These are phyloP conservation scores for Candida morakotiae DNA, from an alignment of 805 yeast genomes.

Conservation along the genomic window DNA sequence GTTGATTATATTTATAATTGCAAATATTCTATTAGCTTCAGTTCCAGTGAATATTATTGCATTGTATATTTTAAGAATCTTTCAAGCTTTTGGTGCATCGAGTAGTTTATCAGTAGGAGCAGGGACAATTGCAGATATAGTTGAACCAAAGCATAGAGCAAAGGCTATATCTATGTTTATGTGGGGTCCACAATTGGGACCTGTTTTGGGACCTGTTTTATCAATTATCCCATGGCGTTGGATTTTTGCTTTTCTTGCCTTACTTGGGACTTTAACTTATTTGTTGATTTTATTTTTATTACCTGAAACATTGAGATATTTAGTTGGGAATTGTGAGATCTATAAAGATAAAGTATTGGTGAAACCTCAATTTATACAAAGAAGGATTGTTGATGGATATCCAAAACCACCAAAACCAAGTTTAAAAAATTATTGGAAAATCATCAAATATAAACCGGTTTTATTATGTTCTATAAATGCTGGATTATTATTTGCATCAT, in stretches of 20 bases:
- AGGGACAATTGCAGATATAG: conserved; percentile 32
- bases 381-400: conserved; percentile 20
- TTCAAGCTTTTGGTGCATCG: conserved; percentile 37
- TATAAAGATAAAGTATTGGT: conserved; percentile 18
- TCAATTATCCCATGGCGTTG: conserved; percentile 28
- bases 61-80: conserved; percentile 25
- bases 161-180: conserved; percentile 29
- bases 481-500: conserved; percentile 50
- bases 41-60: conserved; percentile 27
- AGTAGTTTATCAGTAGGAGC: conserved; percentile 34
- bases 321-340: conserved; percentile 34
- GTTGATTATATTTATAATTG: conserved; percentile 19
- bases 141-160: conserved; percentile 27
- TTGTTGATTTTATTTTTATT: conserved; percentile 22
- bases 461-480: conserved; percentile 43
- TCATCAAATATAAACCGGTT: conserved; percentile 42
- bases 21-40: conserved; percentile 26
- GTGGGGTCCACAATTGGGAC: conserved; percentile 39
- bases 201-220: conserved; percentile 33
- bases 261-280: conserved; percentile 22
- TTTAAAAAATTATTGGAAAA: conserved; percentile 28
- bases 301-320: conserved; percentile 37
- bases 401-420: conserved; percentile 47
- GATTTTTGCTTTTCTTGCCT: conserved; percentile 29
- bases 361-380: conserved; percentile 24